A percentile compares a stretch with the other conserved stretches of the same genome.
phyloP scores from a whole-genome alignment of 352 stramenopile species.

The Globisporangium ultimum region DNA sequence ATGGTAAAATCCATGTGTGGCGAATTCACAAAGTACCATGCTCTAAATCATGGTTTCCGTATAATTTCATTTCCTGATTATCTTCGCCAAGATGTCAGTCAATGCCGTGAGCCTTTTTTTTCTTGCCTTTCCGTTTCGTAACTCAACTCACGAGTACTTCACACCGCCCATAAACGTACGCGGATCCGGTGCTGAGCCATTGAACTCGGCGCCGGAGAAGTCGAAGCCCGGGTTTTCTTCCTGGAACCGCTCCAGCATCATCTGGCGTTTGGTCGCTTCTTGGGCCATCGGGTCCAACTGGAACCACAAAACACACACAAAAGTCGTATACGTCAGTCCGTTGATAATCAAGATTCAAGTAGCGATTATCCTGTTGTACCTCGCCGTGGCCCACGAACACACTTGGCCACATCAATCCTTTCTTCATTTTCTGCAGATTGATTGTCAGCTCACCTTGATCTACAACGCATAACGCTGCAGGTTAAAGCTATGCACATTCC shows the following conservation, averaged over 20 bases:
- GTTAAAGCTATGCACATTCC: too few relatives aligned
- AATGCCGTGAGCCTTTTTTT: too few relatives aligned
- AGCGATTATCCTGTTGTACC: constrained; percentile 20
- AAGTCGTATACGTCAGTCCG: neutral
- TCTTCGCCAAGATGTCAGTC: too few relatives aligned
- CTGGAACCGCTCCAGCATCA: constrained; percentile 98
- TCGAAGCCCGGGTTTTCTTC: constrained; percentile 99
- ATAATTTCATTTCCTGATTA: too few relatives aligned
- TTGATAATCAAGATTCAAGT: constrained; percentile 6
- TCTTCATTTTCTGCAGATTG: constrained; percentile 95
- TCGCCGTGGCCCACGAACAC: constrained; percentile 87
- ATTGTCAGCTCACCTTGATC: constrained; percentile 89
- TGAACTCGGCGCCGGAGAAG: constrained; percentile 97
- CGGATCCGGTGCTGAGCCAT: constrained; percentile 93
- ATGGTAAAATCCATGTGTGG: too few relatives aligned
- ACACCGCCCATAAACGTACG: constrained; percentile 97
- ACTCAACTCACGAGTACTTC: constrained; percentile 60
- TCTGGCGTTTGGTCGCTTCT: constrained; percentile 93
- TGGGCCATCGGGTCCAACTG: constrained; percentile 89
- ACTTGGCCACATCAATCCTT: constrained; percentile 92
- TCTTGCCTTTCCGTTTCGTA: too few relatives aligned
- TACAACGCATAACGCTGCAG: constrained; percentile 15
- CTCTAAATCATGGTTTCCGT: too few relatives aligned
- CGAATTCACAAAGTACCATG: too few relatives aligned
- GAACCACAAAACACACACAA: neutral